Percentiles rank a stretch among this genome's conserved stretches.
phyloP scores from a whole-genome alignment of 176 grass and related monocot species.

The Alopecurus myosuroides region DNA sequence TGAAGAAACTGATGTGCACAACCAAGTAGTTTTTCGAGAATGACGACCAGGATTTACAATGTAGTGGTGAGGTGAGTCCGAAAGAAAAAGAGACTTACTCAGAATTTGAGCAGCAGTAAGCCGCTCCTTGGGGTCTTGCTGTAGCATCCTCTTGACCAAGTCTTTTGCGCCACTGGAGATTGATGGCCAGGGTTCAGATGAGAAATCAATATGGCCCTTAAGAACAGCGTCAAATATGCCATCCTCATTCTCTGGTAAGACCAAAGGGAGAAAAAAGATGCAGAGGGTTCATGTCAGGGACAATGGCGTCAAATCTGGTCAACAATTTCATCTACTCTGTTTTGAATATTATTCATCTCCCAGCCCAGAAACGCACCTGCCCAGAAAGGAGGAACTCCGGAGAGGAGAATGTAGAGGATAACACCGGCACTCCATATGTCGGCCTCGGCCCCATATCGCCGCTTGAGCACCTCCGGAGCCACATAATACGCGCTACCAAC shows the following conservation, averaged over 20 bases:
- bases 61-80: background rate
- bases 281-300: background rate
- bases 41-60: background rate
- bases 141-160: conserved; percentile 83
- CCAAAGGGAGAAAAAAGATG: background rate
- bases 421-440: conserved; percentile 97
- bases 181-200: conserved; percentile 83
- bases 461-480: conserved; percentile 75
- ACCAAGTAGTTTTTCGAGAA: background rate
- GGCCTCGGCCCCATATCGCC: conserved; percentile 66
- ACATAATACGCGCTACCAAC: conserved; percentile 92
- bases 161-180: conserved; percentile 72
- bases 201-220: conserved; percentile 72
- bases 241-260: conserved; percentile 75
- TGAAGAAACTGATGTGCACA: background rate
- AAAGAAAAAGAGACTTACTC: conserved; percentile 31
- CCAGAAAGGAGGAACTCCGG: conserved; percentile 95
- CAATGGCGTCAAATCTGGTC: background rate
- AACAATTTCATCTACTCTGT: too few species aligned
- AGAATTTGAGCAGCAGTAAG: conserved; percentile 88
- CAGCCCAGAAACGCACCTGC: conserved; percentile 28
- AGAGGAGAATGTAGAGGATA: conserved; percentile 94
- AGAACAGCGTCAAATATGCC: conserved; percentile 88
- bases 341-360: background rate
- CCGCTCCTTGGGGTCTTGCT: conserved; percentile 71